A percentile compares a stretch with the other conserved stretches of the same genome.
These are phyloP conservation scores for Poa annua DNA, from an alignment of 176 grass and related monocot species.

Conservation along the genomic window DNA sequence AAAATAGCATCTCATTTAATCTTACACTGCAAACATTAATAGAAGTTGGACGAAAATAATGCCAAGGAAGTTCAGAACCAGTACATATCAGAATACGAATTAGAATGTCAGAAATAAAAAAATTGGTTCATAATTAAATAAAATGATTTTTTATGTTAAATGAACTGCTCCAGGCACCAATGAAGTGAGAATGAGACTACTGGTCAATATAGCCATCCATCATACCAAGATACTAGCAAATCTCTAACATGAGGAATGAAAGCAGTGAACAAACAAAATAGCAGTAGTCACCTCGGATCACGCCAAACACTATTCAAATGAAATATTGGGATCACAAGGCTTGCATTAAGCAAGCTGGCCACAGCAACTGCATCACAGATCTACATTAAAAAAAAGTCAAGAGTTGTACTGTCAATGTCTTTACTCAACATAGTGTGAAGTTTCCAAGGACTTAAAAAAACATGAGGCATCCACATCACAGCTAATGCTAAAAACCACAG, in stretches of 20 bases:
- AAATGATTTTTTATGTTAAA: background rate
- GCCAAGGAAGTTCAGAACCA: slow-evolving; percentile 11
- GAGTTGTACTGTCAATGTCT: slow-evolving; percentile 33
- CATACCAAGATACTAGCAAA: slow-evolving; percentile 7
- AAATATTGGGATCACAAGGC: slow-evolving; percentile 90
- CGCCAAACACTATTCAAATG: slow-evolving; percentile 97
- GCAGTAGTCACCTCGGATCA: slow-evolving; percentile 68
- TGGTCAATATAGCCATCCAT: slow-evolving; percentile 2
- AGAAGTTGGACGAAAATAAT: background rate
- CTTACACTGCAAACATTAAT: background rate
- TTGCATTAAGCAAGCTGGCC: slow-evolving; percentile 88
- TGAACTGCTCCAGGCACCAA: background rate
- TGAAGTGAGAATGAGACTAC: background rate
- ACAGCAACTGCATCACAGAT: slow-evolving; percentile 97
- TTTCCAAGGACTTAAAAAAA: slow-evolving; percentile 36
- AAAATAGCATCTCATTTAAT: background rate
- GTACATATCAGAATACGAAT: background rate
- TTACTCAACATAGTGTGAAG: slow-evolving; percentile 35
- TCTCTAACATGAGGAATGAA: background rate
- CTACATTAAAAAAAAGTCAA: slow-evolving; percentile 51
- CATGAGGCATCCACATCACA: slow-evolving; percentile 13
- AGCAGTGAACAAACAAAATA: slow-evolving; percentile 4
- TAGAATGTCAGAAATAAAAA: background rate
- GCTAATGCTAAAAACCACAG: slow-evolving; percentile 15
- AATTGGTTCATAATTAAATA: background rate